Base-by-base conservation (phyloP, 805 yeast species). In the Kodamaea neixiangensis region DNA sequence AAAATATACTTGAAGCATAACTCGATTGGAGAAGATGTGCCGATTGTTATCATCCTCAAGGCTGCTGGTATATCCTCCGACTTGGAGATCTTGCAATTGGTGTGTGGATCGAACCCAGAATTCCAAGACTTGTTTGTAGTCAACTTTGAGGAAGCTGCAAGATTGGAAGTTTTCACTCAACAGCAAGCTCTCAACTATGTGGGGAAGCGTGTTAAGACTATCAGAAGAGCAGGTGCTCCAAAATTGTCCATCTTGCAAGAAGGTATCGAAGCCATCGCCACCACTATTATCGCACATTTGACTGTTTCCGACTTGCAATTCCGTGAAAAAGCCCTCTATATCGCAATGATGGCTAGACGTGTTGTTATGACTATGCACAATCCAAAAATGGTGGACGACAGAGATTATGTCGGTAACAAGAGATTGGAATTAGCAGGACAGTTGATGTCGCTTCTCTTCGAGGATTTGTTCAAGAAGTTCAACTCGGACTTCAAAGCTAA, bases 381-480 rank as follows among this genome's bases (percentile, higher is more conserved):
- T 62, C 96, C 97, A 6, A 84, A 85, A 58, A 85, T 90, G 86
- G 96, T 94, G n/a, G 99, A 94, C 64, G 99, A 94, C 70, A 84
- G 98, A 71, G 99, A 94, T 74, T 94, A 94, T 64, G 98, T 94
- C 42, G 99, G 99, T 76, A 93, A 93, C 72, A 94, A 94, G 69
- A 87, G 99, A 72, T 77, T 94, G 57, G 99, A 94, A 72, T 76
- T 94, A 64, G 99, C 99, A 0, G 99, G 99, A 51, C 99, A 94
- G 71, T 78, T 94, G 65, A 89, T 94, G 89, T 90, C 98, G 5
- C 76, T 94, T 57, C 72, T 94, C 54, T 94, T 94, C 67, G 99
- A 94, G 74, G 99, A 94, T 81, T 80, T 94, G 71, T 94, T 94
- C 79, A 94, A 94, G 66, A 94, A 94, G 64, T 94, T 94, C 75